These are phyloP conservation scores for Ogataea corticis DNA, from an alignment of 805 yeast genomes.

Conservation along the genomic window DNA sequence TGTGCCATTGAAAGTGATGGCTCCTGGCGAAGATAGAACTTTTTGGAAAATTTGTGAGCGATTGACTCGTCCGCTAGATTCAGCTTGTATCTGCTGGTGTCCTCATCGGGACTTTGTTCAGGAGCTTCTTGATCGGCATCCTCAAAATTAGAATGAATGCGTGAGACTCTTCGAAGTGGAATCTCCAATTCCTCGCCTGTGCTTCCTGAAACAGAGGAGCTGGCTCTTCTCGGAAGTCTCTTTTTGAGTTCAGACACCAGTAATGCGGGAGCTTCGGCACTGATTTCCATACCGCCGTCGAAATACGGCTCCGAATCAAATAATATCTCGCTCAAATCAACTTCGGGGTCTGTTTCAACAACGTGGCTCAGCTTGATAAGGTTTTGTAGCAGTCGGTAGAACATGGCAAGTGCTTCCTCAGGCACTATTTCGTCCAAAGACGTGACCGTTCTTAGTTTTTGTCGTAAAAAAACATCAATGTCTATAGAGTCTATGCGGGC, in stretches of 20 bases:
- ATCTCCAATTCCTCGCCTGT: slow-evolving; percentile 30
- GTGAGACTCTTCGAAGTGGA: slow-evolving; percentile 28
- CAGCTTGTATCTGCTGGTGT: neutral
- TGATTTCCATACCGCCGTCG: neutral
- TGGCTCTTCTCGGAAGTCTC: neutral
- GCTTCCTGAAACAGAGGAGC: slow-evolving; percentile 7
- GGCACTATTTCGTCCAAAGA: slow-evolving; percentile 26
- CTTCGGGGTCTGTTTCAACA: slow-evolving; percentile 7
- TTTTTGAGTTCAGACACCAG: slow-evolving; percentile 7
- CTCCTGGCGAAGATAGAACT: slow-evolving; percentile 33
- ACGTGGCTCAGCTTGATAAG: slow-evolving; percentile 21
- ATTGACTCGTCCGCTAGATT: neutral
- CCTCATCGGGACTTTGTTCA: neutral
- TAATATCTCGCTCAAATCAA: slow-evolving; percentile 17
- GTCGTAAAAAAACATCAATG: slow-evolving; percentile 34
- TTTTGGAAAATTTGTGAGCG: slow-evolving; percentile 22
- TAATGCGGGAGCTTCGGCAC: too few species aligned
- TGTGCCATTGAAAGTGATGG: slow-evolving; percentile 31
- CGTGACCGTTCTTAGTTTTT: slow-evolving; percentile 21
- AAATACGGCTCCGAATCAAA: slow-evolving; percentile 13
- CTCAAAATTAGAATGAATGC: slow-evolving; percentile 32
- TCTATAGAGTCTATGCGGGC: slow-evolving; percentile 23
- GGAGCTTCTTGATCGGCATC: slow-evolving; percentile 6
- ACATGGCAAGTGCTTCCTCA: slow-evolving; percentile 31
- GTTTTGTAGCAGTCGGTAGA: slow-evolving; percentile 29